Percentiles rank a stretch among this genome's conserved stretches.
These are phyloP conservation scores for Aspergillus clavatus DNA, from an alignment of 2,329 filamentous ascomycete genomes.

Conservation along the genomic window DNA sequence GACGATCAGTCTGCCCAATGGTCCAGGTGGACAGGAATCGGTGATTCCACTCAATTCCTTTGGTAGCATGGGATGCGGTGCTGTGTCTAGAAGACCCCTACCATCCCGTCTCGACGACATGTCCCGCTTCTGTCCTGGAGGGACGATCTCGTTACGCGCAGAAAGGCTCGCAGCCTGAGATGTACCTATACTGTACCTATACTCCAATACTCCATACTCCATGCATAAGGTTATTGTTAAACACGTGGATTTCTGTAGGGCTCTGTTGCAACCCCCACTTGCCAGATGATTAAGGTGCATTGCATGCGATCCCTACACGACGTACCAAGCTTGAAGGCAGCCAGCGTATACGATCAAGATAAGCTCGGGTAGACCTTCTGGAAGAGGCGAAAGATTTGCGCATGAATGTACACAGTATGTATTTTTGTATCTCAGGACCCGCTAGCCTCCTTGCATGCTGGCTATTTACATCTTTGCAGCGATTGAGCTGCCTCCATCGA, in stretches of 20 bases:
- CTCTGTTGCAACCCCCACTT: not conserved
- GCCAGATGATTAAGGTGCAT: not conserved
- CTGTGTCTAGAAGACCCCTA: no score
- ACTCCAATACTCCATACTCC: not conserved
- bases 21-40: not conserved
- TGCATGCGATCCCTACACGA: conserved; percentile 1
- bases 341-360: not conserved
- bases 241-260: not conserved
- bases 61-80: no score
- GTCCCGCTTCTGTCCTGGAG: no score
- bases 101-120: no score
- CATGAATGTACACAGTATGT: not conserved
- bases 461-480: conserved; percentile 38
- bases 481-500: conserved; percentile 54
- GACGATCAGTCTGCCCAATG: not conserved
- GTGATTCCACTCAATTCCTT: not conserved
- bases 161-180: no score
- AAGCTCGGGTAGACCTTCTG: conserved; percentile 4
- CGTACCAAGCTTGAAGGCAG: not conserved
- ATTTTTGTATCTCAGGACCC: not conserved
- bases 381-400: not conserved
- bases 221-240: not conserved
- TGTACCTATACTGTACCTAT: no score
- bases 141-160: no score
- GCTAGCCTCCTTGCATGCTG: not conserved